Evolutionary conservation across 495 filamentous ascomycete species (phyloP), one percentile per base, ranked within the genome.

Genomic region (Symbiotaphrina buchneri): DNA sequence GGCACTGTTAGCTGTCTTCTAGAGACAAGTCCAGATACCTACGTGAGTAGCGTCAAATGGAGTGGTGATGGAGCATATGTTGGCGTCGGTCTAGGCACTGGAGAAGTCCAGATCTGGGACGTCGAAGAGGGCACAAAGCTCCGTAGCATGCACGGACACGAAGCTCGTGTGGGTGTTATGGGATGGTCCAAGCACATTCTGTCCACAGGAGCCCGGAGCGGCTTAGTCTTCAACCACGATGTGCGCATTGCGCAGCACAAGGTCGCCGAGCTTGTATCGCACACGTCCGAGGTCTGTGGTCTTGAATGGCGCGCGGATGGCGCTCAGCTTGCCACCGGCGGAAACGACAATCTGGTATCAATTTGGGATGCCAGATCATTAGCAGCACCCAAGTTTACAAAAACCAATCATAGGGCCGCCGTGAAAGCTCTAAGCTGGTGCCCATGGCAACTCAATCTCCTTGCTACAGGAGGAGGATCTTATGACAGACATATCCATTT

Each of bases 51-150:
- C 38, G 87, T 99, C 38, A 93, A 93, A 52, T 99, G 90, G 87
- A 94, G 85, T 40, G 78, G 75, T 27, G 87, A 99, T 42, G 90
- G 87, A 26, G 84, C 87, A 4, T 94, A 95, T 46, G 83, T 99
- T 31, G 74, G 83, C 35, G 84, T 95, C 40, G 87, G 87, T 27
- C 71, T 99, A 34, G 84, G 82, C 39, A 77, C 81, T 8, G 87
- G 87, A 37, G 87, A 99, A 46, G 79, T 95, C 24, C 87, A 99
- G 53, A 99, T 99, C 48, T 99, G 87, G 87, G 87, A 99, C 41
- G 87, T 94, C 15, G 79, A 93, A 40, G 87, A 99, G 44, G 72
- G 77, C 19, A 71, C 67, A 41, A 94, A 94, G 64, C 71, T 95
- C 22, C 82, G 87, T 44, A 93, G 81, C 59, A 99, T 99, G 87